Evolutionary conservation across 2,329 filamentous ascomycete genomes (phyloP).

Genomic region (Basipetospora sp.): DNA sequence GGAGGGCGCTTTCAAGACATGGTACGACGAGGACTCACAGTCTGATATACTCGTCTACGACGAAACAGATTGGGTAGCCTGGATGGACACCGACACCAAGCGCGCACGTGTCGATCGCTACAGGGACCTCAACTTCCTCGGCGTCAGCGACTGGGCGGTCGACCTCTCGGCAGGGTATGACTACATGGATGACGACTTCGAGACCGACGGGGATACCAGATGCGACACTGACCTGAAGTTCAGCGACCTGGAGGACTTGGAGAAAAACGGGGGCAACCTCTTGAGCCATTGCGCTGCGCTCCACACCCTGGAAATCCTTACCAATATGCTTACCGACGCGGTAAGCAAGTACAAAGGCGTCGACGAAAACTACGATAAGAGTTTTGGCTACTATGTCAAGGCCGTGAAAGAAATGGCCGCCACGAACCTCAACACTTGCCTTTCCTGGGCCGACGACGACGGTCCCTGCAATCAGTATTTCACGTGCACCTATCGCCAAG

Average conservation of each 20-base stretch:
- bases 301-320: neutral
- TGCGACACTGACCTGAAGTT: neutral
- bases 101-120: conserved; percentile 5
- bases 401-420: neutral
- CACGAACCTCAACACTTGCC: neutral
- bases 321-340: conserved; percentile 1
- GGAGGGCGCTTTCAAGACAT: neutral
- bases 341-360: neutral
- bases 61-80: conserved; percentile 12
- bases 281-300: neutral
- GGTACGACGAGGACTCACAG: neutral
- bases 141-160: conserved; percentile 14
- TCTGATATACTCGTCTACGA: conserved; percentile 13
- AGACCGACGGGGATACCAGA: too few relatives aligned
- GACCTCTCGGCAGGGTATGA: conserved; percentile 8
- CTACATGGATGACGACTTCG: too few relatives aligned
- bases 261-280: neutral
- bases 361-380: neutral
- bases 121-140: conserved; percentile 12
- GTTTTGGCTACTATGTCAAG: neutral
- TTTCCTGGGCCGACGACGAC: neutral
- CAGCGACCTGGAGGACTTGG: neutral
- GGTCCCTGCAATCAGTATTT: neutral
- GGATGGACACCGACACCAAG: conserved; percentile 13
- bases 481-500: neutral